phyloP scores from a whole-genome alignment of 768 basidiomycete species.

The Xerocomus brunneocitrinus region DNA sequence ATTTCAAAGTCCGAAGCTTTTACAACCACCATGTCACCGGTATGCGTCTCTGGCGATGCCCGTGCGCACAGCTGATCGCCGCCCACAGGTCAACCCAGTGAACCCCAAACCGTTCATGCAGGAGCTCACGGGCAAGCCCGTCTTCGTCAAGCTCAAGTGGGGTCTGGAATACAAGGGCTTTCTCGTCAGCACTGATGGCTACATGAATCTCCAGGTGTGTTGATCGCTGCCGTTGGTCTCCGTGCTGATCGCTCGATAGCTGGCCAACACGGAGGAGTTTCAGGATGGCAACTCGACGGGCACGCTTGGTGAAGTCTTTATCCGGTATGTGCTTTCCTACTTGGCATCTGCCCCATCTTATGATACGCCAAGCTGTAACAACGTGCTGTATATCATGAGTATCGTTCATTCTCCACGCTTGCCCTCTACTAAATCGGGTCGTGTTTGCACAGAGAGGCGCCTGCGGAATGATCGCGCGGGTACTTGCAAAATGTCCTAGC shows the following conservation, averaged over 20 bases:
- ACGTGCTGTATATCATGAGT: slow-evolving; percentile 95
- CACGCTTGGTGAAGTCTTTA: slow-evolving; percentile 97
- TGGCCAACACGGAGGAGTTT: slow-evolving; percentile 98
- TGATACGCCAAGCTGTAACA: slow-evolving; percentile 68
- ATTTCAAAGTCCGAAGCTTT: slow-evolving; percentile 39
- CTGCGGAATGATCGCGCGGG: slow-evolving; percentile 24
- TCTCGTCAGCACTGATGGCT: slow-evolving; percentile 96
- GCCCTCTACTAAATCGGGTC: slow-evolving; percentile 20
- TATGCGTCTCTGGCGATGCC: not conserved
- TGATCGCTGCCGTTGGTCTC: not conserved
- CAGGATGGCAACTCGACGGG: slow-evolving; percentile 95
- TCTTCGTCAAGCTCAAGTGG: slow-evolving; percentile 96
- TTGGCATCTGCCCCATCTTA: slow-evolving; percentile 6
- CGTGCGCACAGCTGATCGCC: slow-evolving; percentile 6
- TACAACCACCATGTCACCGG: slow-evolving; percentile 13
- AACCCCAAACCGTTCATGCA: slow-evolving; percentile 99
- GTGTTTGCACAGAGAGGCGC: slow-evolving; percentile 65
- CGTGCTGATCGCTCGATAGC: slow-evolving; percentile 38
- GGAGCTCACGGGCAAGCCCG: slow-evolving; percentile 95
- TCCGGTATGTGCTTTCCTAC: slow-evolving; percentile 57
- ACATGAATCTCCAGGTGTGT: slow-evolving; percentile 96
- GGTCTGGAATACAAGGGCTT: slow-evolving; percentile 99
- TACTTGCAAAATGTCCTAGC: not conserved
- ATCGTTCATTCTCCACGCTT: slow-evolving; percentile 5
- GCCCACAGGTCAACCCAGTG: slow-evolving; percentile 74